phyloP scores from a whole-genome alignment of 441 rosid species.

The Syzygium malaccense region DNA sequence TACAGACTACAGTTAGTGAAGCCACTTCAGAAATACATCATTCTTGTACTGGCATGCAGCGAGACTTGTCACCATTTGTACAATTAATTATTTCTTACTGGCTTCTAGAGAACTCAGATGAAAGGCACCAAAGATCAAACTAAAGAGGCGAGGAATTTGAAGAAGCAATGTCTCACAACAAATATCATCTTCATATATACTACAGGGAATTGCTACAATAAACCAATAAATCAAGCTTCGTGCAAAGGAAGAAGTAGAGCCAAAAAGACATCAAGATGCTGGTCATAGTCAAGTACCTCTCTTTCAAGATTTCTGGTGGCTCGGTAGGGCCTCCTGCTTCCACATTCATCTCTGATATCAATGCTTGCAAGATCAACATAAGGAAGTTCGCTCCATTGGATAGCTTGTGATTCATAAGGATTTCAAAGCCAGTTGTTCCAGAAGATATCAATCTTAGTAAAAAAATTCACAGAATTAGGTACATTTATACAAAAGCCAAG shows the following conservation, averaged over 20 bases:
- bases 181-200: not conserved
- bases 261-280: constrained; percentile 1
- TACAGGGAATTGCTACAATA: not conserved
- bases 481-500: too few species aligned
- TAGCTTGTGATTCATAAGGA: not conserved
- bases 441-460: too few species aligned
- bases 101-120: not conserved
- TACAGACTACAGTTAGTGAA: not conserved
- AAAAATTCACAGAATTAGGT: too few species aligned
- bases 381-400: constrained; percentile 4
- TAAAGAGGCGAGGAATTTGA: not conserved
- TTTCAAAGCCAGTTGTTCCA: constrained; percentile 63
- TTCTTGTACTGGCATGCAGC: not conserved
- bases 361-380: constrained; percentile 53
- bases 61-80: not conserved
- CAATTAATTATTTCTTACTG: not conserved
- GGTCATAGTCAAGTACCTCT: too few species aligned
- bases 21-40: not conserved
- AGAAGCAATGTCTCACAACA: not conserved
- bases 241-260: not conserved
- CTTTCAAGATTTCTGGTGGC: constrained; percentile 31
- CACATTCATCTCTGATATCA: constrained; percentile 50
- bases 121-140: not conserved
- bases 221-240: not conserved
- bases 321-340: constrained; percentile 29